Base-by-base conservation (phyloP, 805 yeast species). In the Komagataella mondaviorum region DNA sequence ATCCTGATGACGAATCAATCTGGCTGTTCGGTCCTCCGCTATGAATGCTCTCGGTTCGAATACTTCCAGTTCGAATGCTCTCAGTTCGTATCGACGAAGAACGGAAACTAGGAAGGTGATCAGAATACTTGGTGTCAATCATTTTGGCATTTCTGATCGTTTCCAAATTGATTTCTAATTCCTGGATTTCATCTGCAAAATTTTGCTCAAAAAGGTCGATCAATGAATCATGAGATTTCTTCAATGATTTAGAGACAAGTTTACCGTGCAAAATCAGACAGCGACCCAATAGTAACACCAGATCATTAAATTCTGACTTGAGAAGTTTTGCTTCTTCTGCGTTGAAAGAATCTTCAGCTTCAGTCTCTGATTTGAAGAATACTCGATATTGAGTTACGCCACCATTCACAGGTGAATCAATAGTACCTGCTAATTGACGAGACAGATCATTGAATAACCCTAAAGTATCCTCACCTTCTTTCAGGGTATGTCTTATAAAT, bases 371-470 rank as follows among this genome's bases (percentile, higher is more conserved):
- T 44, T 63, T 65, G 61, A 85, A 78, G 62, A 88, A 87, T 2
- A 76, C 76, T 51, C 90, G 73, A 66, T 85, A 88, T 61, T 85
- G 88, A 2, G 88, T 86, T 55, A 88, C 86, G 53, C 96, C 96
- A 43, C 96, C 96, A 62, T 88, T 88, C 5, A 88, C 91, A 3
- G 96, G 96, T 0, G 96, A 80, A 62, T 88, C 95, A 51, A 89
- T 90, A 0, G 96, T 86, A 46, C 96, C 96, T 2, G 88, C 77
- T 51, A 83, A 68, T 59, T 79, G 80, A 64, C 91, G 72, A 5
- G 90, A 81, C 54, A 85, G 67, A 60, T 81, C 88, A 56, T 76
- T 75, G 62, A 82, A 81, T 24, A 76, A 63, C 0, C 80, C 66
- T 39, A 60, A 55, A 49, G 65, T 69, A 49, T 73, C 78, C 24